Conservation (phyloP, 2,329 filamentous ascomycete genomes). For the Podosphaera xanthii region DNA sequence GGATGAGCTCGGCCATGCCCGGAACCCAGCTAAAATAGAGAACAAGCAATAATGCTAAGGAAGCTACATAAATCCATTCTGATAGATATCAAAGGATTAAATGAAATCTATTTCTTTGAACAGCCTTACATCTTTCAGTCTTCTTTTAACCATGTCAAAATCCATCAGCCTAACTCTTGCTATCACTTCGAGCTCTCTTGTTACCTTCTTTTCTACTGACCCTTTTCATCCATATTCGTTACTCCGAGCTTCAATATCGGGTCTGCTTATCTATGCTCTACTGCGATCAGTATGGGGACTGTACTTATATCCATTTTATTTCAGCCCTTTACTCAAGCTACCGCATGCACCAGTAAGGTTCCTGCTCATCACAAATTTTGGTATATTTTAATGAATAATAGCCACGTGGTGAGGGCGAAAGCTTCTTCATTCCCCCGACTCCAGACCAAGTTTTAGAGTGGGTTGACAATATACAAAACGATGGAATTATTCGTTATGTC, state of each 20-base stretch:
- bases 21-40: neutral
- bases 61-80: neutral
- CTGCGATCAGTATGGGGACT: slow-evolving; percentile 4
- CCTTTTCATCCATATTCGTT: slow-evolving; percentile 2
- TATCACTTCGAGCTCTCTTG: neutral
- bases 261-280: slow-evolving; percentile 1
- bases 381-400: neutral
- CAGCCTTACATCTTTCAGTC: neutral
- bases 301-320: slow-evolving; percentile 5
- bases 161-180: neutral
- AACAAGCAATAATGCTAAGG: neutral
- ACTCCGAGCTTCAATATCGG: neutral
- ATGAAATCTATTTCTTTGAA: neutral
- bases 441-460: slow-evolving; percentile 3
- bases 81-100: neutral
- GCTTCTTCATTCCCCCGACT: slow-evolving; percentile 2
- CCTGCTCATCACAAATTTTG: neutral
- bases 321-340: slow-evolving; percentile 5
- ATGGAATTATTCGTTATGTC: slow-evolving; percentile 6
- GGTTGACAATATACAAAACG: slow-evolving; percentile 5
- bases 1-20: neutral
- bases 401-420: slow-evolving; percentile 1
- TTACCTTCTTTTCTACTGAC: neutral
- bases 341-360: slow-evolving; percentile 5
- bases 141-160: slow-evolving; percentile 2